Evolutionary conservation across 1,284 basidiomycete species (phyloP), one percentile per base, ranked within the genome.

Genomic region (Volvariella volvacea): DNA sequence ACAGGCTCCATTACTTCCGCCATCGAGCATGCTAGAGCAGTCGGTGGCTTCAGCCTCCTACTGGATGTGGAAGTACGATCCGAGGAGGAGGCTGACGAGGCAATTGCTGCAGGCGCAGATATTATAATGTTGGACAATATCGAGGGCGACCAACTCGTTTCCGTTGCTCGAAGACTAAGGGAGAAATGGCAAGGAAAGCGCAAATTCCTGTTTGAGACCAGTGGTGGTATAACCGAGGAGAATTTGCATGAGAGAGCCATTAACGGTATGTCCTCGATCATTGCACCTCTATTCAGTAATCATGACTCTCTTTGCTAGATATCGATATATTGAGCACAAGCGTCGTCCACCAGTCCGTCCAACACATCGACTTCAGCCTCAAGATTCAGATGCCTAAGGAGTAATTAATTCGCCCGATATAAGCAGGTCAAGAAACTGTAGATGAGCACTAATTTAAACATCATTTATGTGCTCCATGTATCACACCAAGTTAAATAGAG

Each of bases 51-150:
- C 67, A 89, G 85, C 48, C 70, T 95, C 39, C 79, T 92, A 22
- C 83, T 99, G 43, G 95, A 99, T 52, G 94, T 99, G 30, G 96
- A 99, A 63, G 95, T 96, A 28, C 77, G 83, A 47, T 83, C 83
- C 16, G 83, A 92, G 63, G 83, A 74, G 14, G 94, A 98, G 65
- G 95, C 94, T 4, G 83, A 93, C 53, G 92, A 99, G 67, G 95
- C 95, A 9, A 93, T 99, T 58, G 81, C 85, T 31, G 94, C 95
- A 1, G 95, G 95, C 2, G 95, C 94, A 21, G 94, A 99, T 66
- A 86, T 99, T 41, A 75, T 99, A 59, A 99, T 99, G 95, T 79
- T 99, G 16, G 96, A 99, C 61, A 97, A 97, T 60, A 88, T 97
- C 40, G 83, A 88, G 53, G 92, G 91, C 3, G 66, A 72, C 2